A percentile compares a stretch with the other conserved stretches of the same genome.
Conservation (phyloP, 2,329 filamentous ascomycete genomes). For the Pseudogymnoascus sp. region DNA sequence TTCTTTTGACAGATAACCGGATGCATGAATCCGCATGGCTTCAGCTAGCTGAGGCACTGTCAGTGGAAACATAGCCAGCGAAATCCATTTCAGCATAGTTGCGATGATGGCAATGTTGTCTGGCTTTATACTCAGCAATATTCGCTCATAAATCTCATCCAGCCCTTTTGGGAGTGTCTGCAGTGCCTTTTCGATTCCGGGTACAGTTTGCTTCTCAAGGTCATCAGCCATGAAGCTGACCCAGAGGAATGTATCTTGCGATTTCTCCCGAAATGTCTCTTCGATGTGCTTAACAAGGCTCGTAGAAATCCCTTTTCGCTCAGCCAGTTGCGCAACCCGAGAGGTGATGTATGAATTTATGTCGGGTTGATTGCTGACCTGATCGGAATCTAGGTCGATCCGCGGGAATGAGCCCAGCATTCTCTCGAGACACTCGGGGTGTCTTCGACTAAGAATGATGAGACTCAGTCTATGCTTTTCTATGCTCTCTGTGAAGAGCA, state of each 20-base stretch:
- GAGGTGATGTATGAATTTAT: slow-evolving; percentile 23
- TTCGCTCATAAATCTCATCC: slow-evolving; percentile 5
- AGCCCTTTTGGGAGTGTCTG: neutral
- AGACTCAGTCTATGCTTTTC: neutral
- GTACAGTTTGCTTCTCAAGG: slow-evolving; percentile 15
- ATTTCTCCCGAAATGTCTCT: slow-evolving; percentile 15
- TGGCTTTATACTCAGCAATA: neutral
- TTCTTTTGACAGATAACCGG: neutral
- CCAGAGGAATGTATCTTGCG: slow-evolving; percentile 29
- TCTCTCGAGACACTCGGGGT: slow-evolving; percentile 3
- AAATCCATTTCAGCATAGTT: neutral
- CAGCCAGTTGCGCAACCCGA: slow-evolving; percentile 15
- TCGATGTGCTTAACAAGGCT: neutral
- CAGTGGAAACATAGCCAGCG: neutral
- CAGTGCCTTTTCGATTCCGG: neutral
- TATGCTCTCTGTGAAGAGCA: slow-evolving; percentile 16
- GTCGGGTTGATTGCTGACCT: slow-evolving; percentile 19
- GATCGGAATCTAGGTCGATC: slow-evolving; percentile 23
- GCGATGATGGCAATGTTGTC: neutral
- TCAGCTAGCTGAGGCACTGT: slow-evolving; percentile 8
- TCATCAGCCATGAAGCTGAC: slow-evolving; percentile 19
- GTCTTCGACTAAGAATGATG: neutral
- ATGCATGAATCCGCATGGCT: neutral
- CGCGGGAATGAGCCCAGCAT: slow-evolving; percentile 12
- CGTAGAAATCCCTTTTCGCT: neutral